Evolutionary conservation across 306 rosid species (phyloP).

Genomic region (Corylus americana): DNA sequence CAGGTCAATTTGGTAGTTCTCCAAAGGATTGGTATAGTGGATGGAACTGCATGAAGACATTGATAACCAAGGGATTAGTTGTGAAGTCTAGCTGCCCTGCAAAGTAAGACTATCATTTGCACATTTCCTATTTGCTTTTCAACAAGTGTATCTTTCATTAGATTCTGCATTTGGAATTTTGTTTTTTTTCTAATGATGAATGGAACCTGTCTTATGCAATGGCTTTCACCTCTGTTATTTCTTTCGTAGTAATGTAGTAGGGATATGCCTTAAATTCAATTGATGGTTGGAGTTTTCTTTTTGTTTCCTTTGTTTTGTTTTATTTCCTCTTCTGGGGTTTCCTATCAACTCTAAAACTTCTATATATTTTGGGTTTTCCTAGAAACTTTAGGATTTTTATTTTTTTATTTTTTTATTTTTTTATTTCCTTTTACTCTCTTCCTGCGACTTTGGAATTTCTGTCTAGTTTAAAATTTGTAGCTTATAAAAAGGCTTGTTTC

Average conservation of each 20-base stretch:
- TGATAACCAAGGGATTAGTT: slow-evolving; percentile 74
- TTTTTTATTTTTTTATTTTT: too few relatives aligned
- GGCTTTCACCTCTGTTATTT: background rate
- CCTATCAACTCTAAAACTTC: too few relatives aligned
- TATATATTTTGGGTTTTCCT: too few relatives aligned
- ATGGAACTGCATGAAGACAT: slow-evolving; percentile 87
- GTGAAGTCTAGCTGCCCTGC: slow-evolving; percentile 90
- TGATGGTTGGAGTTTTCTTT: too few relatives aligned
- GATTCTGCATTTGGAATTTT: slow-evolving; percentile 10
- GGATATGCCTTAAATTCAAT: background rate
- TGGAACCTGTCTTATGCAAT: slow-evolving; percentile 20
- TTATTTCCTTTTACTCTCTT: too few relatives aligned
- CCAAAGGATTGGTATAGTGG: slow-evolving; percentile 88
- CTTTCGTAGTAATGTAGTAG: background rate
- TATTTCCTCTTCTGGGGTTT: too few relatives aligned
- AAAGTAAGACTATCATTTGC: slow-evolving; percentile 54
- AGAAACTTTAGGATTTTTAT: too few relatives aligned
- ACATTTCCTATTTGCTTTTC: slow-evolving; percentile 3
- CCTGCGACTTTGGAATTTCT: too few relatives aligned
- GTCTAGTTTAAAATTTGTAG: too few relatives aligned
- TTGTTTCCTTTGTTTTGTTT: too few relatives aligned
- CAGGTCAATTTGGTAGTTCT: slow-evolving; percentile 60
- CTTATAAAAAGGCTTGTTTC: too few relatives aligned
- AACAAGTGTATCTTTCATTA: slow-evolving; percentile 8
- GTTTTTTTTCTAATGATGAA: background rate